Base-by-base conservation (phyloP, 208 protist genomes). In the Herpetomonas samuelpessoai region DNA sequence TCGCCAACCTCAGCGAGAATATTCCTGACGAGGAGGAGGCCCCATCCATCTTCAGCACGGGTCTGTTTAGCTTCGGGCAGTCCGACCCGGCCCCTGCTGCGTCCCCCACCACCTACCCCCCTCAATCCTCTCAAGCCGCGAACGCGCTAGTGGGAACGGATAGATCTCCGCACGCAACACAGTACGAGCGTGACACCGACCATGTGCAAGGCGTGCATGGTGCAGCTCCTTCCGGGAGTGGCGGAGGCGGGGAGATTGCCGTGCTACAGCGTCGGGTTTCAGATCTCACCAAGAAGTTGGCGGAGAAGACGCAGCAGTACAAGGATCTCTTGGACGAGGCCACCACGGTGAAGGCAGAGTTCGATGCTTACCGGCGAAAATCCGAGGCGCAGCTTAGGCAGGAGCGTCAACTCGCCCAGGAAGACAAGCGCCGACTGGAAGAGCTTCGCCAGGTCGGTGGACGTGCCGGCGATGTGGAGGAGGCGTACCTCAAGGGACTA, bases 371-470 rank as follows among this genome's bases (percentile, higher is more conserved):
- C 41, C 53, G 58, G n/a, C 62, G 65, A 10, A 69, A 51, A 18
- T 53, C 56, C 3, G 60, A 71, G 2, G 50, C 44, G 27, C 52
- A 61, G n/a, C 45, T 55, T 21, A 59, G 64, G 18, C 39, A 74
- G 46, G 31, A 56, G 9, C 52, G 64, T 31, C 50, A 80, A 38
- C 68, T 70, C 21, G 57, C 53, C 0, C 6, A 54, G 30, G 28
- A 76, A 12, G 68, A 73, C 57, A 72, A 65, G 30, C 66, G 64
- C 25, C 66, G 79, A 73, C 31, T 80, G 24, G 72, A 73, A 26
- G 73, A 80, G 54, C 49, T 80, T 30, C 72, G 65, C 9, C 62
- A 68, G 9, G 64, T 63, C 9, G 72, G 71, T 1, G 26, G 62
- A 1, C 47, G 39, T n/a, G 35, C 35, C 6, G 68, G 76, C 14